phyloP scores from a whole-genome alignment of 441 rosid species.

The Adansonia rubrostipa region DNA sequence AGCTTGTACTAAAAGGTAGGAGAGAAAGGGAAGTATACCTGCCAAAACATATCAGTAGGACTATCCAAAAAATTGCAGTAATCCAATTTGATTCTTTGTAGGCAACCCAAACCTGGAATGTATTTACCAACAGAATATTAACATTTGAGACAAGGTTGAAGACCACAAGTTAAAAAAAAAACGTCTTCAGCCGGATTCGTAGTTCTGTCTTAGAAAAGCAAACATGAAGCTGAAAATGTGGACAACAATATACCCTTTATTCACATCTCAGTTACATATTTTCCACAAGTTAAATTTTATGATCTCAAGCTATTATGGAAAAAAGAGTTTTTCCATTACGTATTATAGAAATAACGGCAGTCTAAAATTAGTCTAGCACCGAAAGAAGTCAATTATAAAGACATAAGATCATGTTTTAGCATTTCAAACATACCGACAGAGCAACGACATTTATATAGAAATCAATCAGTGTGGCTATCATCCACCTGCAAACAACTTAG shows the following conservation, averaged over 20 bases:
- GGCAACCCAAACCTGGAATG: slow-evolving; percentile 70
- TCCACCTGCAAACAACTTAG: slow-evolving; percentile 63
- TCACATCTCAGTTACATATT: not conserved
- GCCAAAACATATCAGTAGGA: slow-evolving; percentile 74
- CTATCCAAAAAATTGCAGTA: slow-evolving; percentile 63
- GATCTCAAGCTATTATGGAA: not conserved
- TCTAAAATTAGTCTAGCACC: slow-evolving; percentile 12
- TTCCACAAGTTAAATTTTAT: not conserved
- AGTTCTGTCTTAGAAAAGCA: not conserved
- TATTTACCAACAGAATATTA: not conserved
- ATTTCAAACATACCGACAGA: slow-evolving; percentile 60
- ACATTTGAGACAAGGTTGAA: not conserved
- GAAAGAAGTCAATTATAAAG: not conserved
- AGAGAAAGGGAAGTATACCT: slow-evolving; percentile 48
- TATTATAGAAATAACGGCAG: not conserved
- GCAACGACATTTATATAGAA: slow-evolving; percentile 70
- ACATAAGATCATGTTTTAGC: slow-evolving; percentile 9
- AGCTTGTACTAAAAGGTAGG: not conserved
- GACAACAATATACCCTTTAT: not conserved
- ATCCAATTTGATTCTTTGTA: slow-evolving; percentile 85
- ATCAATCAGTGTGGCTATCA: slow-evolving; percentile 67
- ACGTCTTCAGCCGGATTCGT: not conserved
- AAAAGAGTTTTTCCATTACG: not conserved
- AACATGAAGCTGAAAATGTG: not conserved
- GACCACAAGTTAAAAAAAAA: slow-evolving; percentile 5